Evolutionary conservation across 148 eudicot species (phyloP).

Genomic region (Vaccinium macrocarpon): DNA sequence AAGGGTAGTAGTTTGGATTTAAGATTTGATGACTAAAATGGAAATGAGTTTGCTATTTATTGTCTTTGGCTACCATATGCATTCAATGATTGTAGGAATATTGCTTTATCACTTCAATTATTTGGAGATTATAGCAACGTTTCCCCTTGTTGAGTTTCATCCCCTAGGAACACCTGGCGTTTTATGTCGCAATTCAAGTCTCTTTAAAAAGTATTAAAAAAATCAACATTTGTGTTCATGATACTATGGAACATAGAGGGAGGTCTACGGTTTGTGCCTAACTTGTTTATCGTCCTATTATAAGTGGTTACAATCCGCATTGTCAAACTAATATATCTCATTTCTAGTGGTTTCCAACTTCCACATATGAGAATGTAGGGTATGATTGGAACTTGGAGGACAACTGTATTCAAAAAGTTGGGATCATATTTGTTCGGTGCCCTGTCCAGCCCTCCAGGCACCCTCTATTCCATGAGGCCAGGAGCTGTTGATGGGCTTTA

Average conservation of each 20-base stretch:
- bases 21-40: not conserved
- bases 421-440: not conserved
- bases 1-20: not conserved
- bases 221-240: not conserved
- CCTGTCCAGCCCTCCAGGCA: not conserved
- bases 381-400: not conserved
- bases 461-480: not conserved
- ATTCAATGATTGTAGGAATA: not conserved
- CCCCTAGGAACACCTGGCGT: not conserved
- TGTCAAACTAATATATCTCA: not conserved
- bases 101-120: not conserved
- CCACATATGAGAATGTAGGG: not conserved
- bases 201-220: not conserved
- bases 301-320: not conserved
- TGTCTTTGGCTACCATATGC: not conserved
- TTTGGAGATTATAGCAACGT: not conserved
- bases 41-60: not conserved
- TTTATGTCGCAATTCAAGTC: not conserved
- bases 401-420: not conserved
- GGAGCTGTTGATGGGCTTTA: not conserved
- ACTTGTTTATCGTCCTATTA: not conserved
- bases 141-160: not conserved
- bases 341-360: not conserved
- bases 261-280: not conserved
- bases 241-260: not conserved